Evolutionary conservation across 345 rosid species (phyloP), one percentile per base, ranked within the genome.

Genomic region (Durio zibethinus): DNA sequence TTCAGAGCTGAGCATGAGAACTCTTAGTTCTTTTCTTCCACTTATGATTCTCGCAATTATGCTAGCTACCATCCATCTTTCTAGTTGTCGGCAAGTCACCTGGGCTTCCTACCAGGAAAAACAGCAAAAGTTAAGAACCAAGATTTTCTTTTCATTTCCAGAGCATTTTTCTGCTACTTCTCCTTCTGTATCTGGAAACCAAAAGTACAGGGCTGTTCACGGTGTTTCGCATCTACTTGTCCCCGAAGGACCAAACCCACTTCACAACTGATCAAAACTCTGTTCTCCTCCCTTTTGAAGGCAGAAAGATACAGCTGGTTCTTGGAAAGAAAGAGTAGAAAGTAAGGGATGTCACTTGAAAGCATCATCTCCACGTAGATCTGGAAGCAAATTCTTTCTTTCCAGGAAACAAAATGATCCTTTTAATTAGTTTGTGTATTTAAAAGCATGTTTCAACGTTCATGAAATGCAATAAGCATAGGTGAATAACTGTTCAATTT

Each of bases 221-320:
- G 73, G 43, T 29, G 76, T 72, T 33, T 76, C 88, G 4, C 63
- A 79, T 70, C 74, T 72, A 61, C 45, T 21, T 48, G 89, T 87
- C 61, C 90, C 92, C 0, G 84, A 83, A 27, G 92, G 92, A 64
- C 92, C 90, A 5, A 87, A 89, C 72, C 90, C 92, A 14, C 90
- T 89, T 74, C 92, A 89, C 78, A 89, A 89, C 74, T 89, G 76
- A 83, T 33, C 29, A 57, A 56, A 6, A 18, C 25, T 33, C 43
- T 75, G 70, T 45, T 47, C n/a, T 66, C 45, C 48, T 57, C 33
- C 69, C 42, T 36, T 64, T 35, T 4, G 25, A 36, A 35, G 25
- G 45, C 27, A 35, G n/a, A 31, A 10, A 61, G 38, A 72, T 33
- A 56, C 3, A n/a, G n/a, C 6, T 76, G 56, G 67, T 72, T 81